Conservation (phyloP, 1,284 basidiomycete species). For the Leccinum subspadiceum region DNA sequence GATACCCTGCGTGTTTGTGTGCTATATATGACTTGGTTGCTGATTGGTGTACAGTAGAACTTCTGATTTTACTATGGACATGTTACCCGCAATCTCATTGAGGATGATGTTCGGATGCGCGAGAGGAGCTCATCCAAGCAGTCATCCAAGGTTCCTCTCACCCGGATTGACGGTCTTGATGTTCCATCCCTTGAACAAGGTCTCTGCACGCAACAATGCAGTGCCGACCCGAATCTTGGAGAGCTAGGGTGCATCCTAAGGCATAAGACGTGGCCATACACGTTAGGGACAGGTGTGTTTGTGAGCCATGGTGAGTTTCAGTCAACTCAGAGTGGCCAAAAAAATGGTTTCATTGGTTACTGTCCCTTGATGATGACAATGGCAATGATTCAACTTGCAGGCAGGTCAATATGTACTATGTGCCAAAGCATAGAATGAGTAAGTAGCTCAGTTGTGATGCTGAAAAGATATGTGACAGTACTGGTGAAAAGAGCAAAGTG, state of each 20-base stretch:
- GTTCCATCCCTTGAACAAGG: too few species aligned
- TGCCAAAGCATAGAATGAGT: too few species aligned
- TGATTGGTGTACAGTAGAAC: neutral
- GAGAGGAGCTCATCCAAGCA: constrained; percentile 19
- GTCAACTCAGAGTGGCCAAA: neutral
- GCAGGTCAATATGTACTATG: neutral
- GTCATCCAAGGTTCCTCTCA: constrained; percentile 19
- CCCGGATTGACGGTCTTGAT: too few species aligned
- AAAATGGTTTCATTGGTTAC: neutral
- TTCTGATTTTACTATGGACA: neutral
- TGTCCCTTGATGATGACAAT: neutral
- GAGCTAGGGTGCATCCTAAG: too few species aligned
- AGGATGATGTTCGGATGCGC: constrained; percentile 9
- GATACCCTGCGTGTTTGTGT: constrained; percentile 7
- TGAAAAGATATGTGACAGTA: too few species aligned
- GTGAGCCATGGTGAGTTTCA: neutral
- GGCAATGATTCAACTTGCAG: too few species aligned
- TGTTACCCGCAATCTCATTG: neutral
- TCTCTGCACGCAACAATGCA: too few species aligned
- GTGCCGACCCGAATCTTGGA: too few species aligned
- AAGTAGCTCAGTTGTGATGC: too few species aligned
- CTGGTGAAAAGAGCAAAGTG: too few species aligned
- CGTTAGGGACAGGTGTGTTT: too few species aligned
- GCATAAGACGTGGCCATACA: too few species aligned
- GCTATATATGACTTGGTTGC: constrained; percentile 2